These are phyloP conservation scores for Ogataea polymorpha DNA, from an alignment of 805 yeast species.

Conservation along the genomic window DNA sequence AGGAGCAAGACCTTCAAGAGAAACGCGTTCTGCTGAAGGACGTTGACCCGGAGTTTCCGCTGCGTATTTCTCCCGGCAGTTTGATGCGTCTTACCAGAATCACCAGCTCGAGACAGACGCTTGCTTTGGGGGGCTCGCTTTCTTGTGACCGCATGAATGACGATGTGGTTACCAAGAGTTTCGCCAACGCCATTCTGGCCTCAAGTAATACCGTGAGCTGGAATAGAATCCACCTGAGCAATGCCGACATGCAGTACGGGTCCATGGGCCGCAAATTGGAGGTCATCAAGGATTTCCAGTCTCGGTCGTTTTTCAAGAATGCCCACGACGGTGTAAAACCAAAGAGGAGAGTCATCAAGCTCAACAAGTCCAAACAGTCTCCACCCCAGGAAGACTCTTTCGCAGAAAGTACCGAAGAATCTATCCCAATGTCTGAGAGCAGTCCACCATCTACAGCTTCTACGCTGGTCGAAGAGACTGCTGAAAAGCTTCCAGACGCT, in stretches of 20 bases:
- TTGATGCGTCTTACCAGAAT: conserved; percentile 65
- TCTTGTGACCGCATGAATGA: conserved; percentile 34
- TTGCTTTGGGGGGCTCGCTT: conserved; percentile 51
- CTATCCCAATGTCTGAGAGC: not conserved
- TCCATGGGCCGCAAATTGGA: conserved; percentile 36
- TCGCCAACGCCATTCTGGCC: conserved; percentile 29
- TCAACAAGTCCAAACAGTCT: conserved; percentile 12
- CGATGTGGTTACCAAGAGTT: conserved; percentile 33
- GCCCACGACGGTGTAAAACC: conserved; percentile 30
- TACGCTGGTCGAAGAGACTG: conserved; percentile 6
- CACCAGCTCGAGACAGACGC: conserved; percentile 73
- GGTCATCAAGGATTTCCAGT: conserved; percentile 45
- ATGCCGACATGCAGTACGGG: conserved; percentile 26
- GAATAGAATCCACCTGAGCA: conserved; percentile 35
- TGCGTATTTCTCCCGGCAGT: conserved; percentile 57
- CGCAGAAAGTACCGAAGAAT: not conserved
- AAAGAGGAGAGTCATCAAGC: conserved; percentile 26
- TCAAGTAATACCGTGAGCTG: conserved; percentile 26
- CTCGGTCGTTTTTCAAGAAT: conserved; percentile 38
- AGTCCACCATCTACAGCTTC: conserved; percentile 5
- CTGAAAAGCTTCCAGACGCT: not conserved
- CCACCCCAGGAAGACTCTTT: conserved; percentile 14
- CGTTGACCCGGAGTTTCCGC: conserved; percentile 57
- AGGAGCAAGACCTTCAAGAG: conserved; percentile 30
- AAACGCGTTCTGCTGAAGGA: conserved; percentile 44